A percentile compares a stretch with the other conserved stretches of the same genome.
phyloP scores from a whole-genome alignment of 441 rosid genomes.

The Syzygium malaccense region DNA sequence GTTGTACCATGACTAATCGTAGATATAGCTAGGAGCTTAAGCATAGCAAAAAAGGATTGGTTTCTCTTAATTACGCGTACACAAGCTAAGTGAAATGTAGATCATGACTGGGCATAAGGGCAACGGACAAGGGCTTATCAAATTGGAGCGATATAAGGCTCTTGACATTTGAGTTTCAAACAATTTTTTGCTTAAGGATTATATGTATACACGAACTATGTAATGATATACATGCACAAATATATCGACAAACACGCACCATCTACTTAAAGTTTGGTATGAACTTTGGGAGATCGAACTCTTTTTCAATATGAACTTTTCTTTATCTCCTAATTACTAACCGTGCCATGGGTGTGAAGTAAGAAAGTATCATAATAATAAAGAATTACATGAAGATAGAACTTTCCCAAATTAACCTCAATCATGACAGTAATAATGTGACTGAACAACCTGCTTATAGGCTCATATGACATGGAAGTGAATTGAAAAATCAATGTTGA shows the following conservation, averaged over 20 bases:
- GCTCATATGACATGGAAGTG: not conserved
- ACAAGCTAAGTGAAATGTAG: not conserved
- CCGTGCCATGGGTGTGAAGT: conserved; percentile 3
- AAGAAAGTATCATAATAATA: not conserved
- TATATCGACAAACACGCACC: not conserved
- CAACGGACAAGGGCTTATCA: not conserved
- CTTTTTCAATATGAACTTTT: not conserved
- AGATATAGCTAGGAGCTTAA: not conserved
- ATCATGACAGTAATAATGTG: not conserved
- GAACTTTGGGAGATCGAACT: not conserved
- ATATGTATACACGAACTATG: not conserved
- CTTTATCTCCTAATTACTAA: not conserved
- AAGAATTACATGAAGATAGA: not conserved
- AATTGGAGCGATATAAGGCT: not conserved
- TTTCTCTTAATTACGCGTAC: not conserved
- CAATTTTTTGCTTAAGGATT: not conserved
- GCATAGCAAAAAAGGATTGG: not conserved
- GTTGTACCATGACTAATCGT: not conserved
- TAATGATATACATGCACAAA: not conserved
- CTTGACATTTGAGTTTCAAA: not conserved
- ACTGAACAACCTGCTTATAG: conserved; percentile 3
- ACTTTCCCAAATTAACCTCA: not conserved
- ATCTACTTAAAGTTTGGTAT: not conserved
- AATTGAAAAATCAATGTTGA: not conserved
- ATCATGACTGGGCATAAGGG: not conserved